A percentile compares a stretch with the other conserved stretches of the same genome.
These are phyloP conservation scores for Crithidia thermophila DNA, from an alignment of 208 protist species.

Conservation along the genomic window DNA sequence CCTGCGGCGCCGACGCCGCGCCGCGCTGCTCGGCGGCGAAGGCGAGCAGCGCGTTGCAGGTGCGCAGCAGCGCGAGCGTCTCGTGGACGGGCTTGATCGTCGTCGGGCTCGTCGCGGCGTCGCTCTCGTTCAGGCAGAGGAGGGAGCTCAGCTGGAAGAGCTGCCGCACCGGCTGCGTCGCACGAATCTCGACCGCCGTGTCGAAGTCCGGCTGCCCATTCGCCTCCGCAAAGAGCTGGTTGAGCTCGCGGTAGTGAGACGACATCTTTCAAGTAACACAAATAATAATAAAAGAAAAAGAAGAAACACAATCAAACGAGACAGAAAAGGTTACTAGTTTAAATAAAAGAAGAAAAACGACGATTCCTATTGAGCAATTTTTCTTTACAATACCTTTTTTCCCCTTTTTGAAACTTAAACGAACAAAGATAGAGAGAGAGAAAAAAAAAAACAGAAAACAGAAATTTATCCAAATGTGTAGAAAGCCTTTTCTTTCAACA, in stretches of 20 bases:
- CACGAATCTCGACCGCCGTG: slow-evolving; percentile 41
- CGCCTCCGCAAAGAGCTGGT: slow-evolving; percentile 43
- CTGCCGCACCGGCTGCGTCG: slow-evolving; percentile 48
- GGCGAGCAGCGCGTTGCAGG: slow-evolving; percentile 41
- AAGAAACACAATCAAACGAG: background rate
- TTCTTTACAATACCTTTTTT: too few relatives aligned
- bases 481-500: too few relatives aligned
- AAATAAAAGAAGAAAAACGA: too few relatives aligned
- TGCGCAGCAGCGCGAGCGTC: slow-evolving; percentile 28
- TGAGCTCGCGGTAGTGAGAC: slow-evolving; percentile 59
- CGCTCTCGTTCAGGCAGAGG: slow-evolving; percentile 16
- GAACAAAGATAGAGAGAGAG: background rate
- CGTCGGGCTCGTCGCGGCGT: slow-evolving; percentile 17
- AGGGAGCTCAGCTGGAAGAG: slow-evolving; percentile 55
- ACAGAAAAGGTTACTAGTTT: too few relatives aligned
- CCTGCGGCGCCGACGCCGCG: background rate
- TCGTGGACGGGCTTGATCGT: slow-evolving; percentile 31
- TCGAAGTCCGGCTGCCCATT: slow-evolving; percentile 60
- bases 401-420: too few relatives aligned
- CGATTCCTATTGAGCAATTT: too few relatives aligned
- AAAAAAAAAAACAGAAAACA: background rate
- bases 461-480: too few relatives aligned
- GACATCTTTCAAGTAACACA: slow-evolving; percentile 41
- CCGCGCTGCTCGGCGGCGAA: slow-evolving; percentile 32
- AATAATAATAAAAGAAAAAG: background rate